Evolutionary conservation across 129 eudicot species (phyloP).

Genomic region (Tanacetum coccineum): DNA sequence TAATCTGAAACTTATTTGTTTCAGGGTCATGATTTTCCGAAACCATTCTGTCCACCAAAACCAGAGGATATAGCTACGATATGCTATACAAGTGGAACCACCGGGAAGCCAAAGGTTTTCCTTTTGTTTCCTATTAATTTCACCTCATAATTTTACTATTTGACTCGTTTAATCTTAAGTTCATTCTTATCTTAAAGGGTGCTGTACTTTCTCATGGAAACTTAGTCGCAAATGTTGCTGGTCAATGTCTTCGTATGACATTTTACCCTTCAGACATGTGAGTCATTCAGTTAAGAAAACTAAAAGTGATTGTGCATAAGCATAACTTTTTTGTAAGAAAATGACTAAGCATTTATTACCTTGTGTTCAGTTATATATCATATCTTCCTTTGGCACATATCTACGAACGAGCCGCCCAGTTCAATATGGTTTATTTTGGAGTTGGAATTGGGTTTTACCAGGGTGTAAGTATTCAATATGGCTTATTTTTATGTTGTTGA

Average conservation of each 20-base stretch:
- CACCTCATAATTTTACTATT: not conserved
- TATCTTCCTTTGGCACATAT: slow-evolving; percentile 92
- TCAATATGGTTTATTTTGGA: slow-evolving; percentile 46
- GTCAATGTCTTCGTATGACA: slow-evolving; percentile 37
- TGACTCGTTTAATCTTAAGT: too few relatives aligned
- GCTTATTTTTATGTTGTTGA: slow-evolving; percentile 3
- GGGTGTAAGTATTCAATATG: slow-evolving; percentile 53
- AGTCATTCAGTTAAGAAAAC: slow-evolving; percentile 16
- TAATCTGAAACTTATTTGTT: slow-evolving; percentile 1
- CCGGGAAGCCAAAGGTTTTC: slow-evolving; percentile 87
- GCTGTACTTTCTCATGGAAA: slow-evolving; percentile 74
- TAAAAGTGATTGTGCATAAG: not conserved
- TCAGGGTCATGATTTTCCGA: slow-evolving; percentile 54
- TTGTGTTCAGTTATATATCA: slow-evolving; percentile 56
- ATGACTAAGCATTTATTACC: not conserved
- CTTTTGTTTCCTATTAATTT: slow-evolving; percentile 3
- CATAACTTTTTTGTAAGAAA: not conserved
- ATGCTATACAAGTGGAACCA: slow-evolving; percentile 95
- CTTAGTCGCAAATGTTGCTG: slow-evolving; percentile 69
- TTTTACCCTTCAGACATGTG: slow-evolving; percentile 71
- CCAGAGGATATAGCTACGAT: slow-evolving; percentile 85
- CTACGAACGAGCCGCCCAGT: slow-evolving; percentile 60
- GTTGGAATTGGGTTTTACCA: slow-evolving; percentile 76
- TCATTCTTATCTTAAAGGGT: slow-evolving; percentile 38
- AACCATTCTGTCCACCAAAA: slow-evolving; percentile 64